A percentile compares a stretch with the other conserved stretches of the same genome.
These are phyloP conservation scores for Cryoendolithus antarcticus DNA, from an alignment of 2,329 filamentous ascomycete genomes.

Conservation along the genomic window DNA sequence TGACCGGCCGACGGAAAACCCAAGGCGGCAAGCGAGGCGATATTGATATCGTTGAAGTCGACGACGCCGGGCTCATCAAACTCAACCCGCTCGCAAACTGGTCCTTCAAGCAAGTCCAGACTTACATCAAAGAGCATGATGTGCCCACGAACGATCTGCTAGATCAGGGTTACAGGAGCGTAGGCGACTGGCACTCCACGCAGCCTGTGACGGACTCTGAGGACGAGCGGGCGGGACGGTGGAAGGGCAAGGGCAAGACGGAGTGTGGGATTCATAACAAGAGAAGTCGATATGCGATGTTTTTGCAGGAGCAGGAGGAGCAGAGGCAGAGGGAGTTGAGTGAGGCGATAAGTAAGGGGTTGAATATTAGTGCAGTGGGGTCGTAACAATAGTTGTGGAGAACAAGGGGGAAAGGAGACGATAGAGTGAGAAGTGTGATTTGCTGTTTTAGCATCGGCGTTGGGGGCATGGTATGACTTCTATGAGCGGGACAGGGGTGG, in stretches of 20 bases:
- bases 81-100: constrained; percentile 95
- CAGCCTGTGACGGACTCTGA: constrained; percentile 78
- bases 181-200: constrained; percentile 97
- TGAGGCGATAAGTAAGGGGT: constrained; percentile 22
- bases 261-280: constrained; percentile 99
- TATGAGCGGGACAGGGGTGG: not conserved
- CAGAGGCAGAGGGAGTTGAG: constrained; percentile 48
- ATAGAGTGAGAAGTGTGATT: constrained; percentile 6
- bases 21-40: constrained; percentile 87
- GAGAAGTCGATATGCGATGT: constrained; percentile 83
- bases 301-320: constrained; percentile 59
- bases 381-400: constrained; percentile 5
- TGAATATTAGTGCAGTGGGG: constrained; percentile 15
- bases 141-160: constrained; percentile 91
- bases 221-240: constrained; percentile 89
- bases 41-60: constrained; percentile 83
- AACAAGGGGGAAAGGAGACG: constrained; percentile 4
- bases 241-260: constrained; percentile 92
- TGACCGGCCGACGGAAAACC: constrained; percentile 82
- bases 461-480: constrained; percentile 12
- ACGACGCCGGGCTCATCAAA: constrained; percentile 86
- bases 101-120: constrained; percentile 79
- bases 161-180: constrained; percentile 90
- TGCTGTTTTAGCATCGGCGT: constrained; percentile 31
- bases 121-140: constrained; percentile 72